Percentiles rank a stretch among this genome's conserved stretches.
Evolutionary conservation across 139 green algal genomes (phyloP).

Genomic region (Diplosphaera chodatii): DNA sequence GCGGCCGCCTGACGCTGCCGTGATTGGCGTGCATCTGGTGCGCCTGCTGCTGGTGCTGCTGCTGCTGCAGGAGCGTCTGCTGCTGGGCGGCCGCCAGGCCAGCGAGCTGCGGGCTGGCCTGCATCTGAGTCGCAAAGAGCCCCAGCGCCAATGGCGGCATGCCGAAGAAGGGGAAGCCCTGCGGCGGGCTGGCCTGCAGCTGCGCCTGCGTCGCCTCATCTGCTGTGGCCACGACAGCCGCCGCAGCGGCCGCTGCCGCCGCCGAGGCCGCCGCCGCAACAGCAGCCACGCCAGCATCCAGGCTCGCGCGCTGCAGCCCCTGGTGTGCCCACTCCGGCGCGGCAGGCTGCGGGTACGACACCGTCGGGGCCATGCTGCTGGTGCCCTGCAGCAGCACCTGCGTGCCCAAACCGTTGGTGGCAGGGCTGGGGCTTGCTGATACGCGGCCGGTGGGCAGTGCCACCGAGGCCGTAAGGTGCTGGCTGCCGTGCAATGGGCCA

Average conservation of each 20-base stretch:
- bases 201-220: constrained; percentile 54
- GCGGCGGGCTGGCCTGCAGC: constrained; percentile 55
- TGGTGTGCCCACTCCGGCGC: neutral
- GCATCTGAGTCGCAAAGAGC: constrained; percentile 34
- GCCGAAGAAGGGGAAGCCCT: constrained; percentile 72
- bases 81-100: constrained; percentile 8
- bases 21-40: neutral
- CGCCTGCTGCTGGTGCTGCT: constrained; percentile 2
- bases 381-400: neutral
- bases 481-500: neutral
- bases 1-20: neutral
- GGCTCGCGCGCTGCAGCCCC: neutral
- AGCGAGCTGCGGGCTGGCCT: constrained; percentile 23
- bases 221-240: constrained; percentile 64
- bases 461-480: neutral
- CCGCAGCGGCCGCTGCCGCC: constrained; percentile 14
- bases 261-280: constrained; percentile 6
- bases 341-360: neutral
- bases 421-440: neutral
- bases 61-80: neutral
- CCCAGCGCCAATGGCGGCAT: constrained; percentile 51
- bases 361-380: too few species aligned
- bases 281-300: constrained; percentile 4
- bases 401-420: neutral
- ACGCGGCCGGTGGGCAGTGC: neutral